Conservation (phyloP, 1,139 yeast species). For the Debaryomyces fabryi region DNA sequence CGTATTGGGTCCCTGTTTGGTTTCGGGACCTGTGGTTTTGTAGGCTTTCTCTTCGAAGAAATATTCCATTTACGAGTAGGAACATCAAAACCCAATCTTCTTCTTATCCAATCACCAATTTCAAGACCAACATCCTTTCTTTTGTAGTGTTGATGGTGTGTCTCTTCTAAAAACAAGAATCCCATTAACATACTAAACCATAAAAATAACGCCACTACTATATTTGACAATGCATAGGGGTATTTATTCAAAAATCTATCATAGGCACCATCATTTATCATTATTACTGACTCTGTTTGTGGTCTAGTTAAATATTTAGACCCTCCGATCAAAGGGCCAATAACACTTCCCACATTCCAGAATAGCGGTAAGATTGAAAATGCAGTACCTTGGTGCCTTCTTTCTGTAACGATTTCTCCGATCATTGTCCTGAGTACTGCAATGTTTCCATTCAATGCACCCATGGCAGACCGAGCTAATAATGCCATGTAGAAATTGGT, state of each 20-base stretch:
- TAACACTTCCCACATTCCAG: constrained; percentile 37
- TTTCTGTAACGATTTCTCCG: constrained; percentile 41
- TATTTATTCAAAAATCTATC: constrained; percentile 38
- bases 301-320: constrained; percentile 34
- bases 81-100: constrained; percentile 33
- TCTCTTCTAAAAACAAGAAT: constrained; percentile 62
- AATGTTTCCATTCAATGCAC: constrained; percentile 39
- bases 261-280: constrained; percentile 15
- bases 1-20: background rate
- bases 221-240: constrained; percentile 65
- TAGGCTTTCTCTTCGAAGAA: background rate
- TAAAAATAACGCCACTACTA: constrained; percentile 52
- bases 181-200: constrained; percentile 42
- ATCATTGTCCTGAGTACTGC: constrained; percentile 42
- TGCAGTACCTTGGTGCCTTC: constrained; percentile 41
- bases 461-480: constrained; percentile 35
- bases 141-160: constrained; percentile 47
- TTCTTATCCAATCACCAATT: constrained; percentile 50
- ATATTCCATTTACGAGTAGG: constrained; percentile 38
- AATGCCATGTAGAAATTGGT: constrained; percentile 37
- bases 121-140: constrained; percentile 55
- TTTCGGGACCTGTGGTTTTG: background rate
- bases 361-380: constrained; percentile 39
- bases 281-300: background rate
- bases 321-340: constrained; percentile 66